phyloP scores from a whole-genome alignment of 495 filamentous ascomycete genomes.

The Diplogelasinospora grovesii region DNA sequence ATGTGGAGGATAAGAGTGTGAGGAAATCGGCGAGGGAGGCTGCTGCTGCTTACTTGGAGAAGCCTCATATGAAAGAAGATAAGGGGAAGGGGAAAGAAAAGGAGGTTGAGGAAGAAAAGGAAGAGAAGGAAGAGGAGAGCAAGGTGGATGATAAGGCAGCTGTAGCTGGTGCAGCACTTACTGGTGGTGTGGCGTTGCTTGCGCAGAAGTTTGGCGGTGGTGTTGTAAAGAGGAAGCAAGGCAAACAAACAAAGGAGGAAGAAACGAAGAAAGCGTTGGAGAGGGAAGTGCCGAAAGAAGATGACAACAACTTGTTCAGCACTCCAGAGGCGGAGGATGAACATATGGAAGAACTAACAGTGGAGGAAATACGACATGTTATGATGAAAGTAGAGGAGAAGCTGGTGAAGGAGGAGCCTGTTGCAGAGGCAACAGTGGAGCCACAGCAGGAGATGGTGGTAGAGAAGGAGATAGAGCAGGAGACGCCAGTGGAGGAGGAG shows the following conservation, averaged over 20 bases:
- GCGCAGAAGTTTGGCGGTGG: slow-evolving; percentile 22
- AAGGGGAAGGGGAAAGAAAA: background rate
- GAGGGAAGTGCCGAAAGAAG: too few relatives aligned
- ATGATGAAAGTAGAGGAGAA: slow-evolving; percentile 3
- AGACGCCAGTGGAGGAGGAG: background rate
- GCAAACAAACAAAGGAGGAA: slow-evolving; percentile 13
- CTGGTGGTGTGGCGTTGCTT: slow-evolving; percentile 20
- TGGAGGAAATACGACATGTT: slow-evolving; percentile 17
- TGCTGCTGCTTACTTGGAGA: slow-evolving; percentile 9
- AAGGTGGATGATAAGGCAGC: slow-evolving; percentile 9
- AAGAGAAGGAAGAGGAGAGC: slow-evolving; percentile 6
- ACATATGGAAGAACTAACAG: too few relatives aligned
- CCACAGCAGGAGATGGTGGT: slow-evolving; percentile 10
- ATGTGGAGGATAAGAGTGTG: too few relatives aligned
- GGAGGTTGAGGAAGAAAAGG: slow-evolving; percentile 1
- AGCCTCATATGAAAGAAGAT: background rate
- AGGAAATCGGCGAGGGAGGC: too few relatives aligned
- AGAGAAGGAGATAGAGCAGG: background rate
- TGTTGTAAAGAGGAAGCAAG: slow-evolving; percentile 15
- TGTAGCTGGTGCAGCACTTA: slow-evolving; percentile 16
- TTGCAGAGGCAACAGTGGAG: background rate
- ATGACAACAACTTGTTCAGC: too few relatives aligned
- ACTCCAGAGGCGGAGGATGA: too few relatives aligned
- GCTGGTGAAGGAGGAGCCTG: background rate
- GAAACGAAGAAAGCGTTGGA: too few relatives aligned